phyloP scores from a whole-genome alignment of 805 yeast species.

The Saccharomycopsis sp. region DNA sequence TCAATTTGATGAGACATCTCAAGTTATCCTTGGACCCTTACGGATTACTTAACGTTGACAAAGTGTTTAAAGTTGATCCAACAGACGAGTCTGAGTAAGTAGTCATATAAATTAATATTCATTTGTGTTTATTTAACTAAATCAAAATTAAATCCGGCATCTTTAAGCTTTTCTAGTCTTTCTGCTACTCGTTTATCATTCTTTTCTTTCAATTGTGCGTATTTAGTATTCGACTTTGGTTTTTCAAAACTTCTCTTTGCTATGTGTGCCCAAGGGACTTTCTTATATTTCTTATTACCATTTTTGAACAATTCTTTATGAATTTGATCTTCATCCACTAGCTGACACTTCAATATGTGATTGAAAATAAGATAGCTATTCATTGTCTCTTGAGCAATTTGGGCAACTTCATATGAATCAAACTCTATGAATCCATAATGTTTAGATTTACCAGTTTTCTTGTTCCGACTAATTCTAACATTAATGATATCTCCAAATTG shows the following conservation, averaged over 20 bases:
- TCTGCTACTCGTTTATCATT: constrained; percentile 35
- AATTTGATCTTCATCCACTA: constrained; percentile 39
- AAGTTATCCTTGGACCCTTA: constrained; percentile 72
- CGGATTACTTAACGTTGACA: constrained; percentile 70
- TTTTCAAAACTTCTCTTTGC: constrained; percentile 47
- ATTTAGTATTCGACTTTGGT: constrained; percentile 48
- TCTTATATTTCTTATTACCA: constrained; percentile 45
- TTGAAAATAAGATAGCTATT: constrained; percentile 86
- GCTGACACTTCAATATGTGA: constrained; percentile 69
- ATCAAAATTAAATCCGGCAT: constrained; percentile 50
- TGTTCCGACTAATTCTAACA: constrained; percentile 79
- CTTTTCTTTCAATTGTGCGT: constrained; percentile 47
- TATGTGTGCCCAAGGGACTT: constrained; percentile 53
- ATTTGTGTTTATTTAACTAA: constrained; percentile 1
- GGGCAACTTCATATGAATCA: constrained; percentile 64
- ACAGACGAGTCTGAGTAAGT: constrained; percentile 14
- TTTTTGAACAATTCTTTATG: constrained; percentile 48
- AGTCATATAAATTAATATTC: not conserved
- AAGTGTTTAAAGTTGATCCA: constrained; percentile 66
- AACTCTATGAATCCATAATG: constrained; percentile 92
- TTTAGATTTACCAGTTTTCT: constrained; percentile 82
- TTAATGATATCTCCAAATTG: constrained; percentile 87
- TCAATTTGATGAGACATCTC: constrained; percentile 65
- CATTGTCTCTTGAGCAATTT: constrained; percentile 91
- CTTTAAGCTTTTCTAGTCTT: constrained; percentile 44